Conservation (phyloP, 345 rosid species). For the Euphorbia tirucalli region DNA sequence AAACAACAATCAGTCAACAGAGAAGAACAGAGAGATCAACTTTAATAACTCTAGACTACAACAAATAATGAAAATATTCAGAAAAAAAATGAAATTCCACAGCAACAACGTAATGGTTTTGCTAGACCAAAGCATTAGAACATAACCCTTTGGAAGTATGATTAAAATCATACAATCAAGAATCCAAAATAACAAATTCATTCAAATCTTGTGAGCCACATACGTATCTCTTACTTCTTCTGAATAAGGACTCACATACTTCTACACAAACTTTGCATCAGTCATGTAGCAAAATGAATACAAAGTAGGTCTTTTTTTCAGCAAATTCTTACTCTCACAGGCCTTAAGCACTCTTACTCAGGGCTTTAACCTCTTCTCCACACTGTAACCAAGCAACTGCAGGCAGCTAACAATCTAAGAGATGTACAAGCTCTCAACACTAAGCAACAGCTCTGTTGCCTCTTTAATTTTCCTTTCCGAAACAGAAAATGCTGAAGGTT, state of each 20-base stretch:
- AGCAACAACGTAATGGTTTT: too few relatives aligned
- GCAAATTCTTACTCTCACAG: not conserved
- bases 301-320: slow-evolving; percentile 6
- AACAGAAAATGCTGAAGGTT: not conserved
- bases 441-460: not conserved
- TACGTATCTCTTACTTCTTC: not conserved
- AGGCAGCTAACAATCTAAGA: not conserved
- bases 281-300: slow-evolving; percentile 13
- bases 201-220: not conserved
- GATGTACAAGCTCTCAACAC: not conserved
- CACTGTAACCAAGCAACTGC: not conserved
- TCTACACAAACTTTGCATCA: slow-evolving; percentile 14
- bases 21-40: too few relatives aligned
- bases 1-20: too few relatives aligned
- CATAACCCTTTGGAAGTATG: too few relatives aligned
- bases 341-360: not conserved
- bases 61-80: too few relatives aligned
- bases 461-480: not conserved
- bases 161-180: too few relatives aligned
- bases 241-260: slow-evolving; percentile 26
- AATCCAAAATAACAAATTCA: too few relatives aligned
- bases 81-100: too few relatives aligned
- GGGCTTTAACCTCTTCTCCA: not conserved
- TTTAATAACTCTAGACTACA: too few relatives aligned
- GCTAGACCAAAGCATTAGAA: too few relatives aligned